These are phyloP conservation scores for Phytophthora sansomeana DNA, from an alignment of 352 stramenopile species.

Conservation along the genomic window DNA sequence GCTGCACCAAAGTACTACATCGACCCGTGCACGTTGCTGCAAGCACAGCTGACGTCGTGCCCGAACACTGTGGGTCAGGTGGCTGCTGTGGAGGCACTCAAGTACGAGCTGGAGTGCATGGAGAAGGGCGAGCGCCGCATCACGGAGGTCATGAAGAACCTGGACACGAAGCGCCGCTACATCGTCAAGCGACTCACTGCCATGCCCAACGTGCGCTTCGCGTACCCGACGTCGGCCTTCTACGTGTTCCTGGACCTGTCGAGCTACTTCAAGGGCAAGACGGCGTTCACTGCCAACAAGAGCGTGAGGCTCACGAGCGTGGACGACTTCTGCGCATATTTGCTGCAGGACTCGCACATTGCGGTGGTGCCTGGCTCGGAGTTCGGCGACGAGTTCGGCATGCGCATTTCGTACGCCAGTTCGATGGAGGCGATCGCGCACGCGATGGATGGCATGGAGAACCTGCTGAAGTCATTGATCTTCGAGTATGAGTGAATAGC, in stretches of 20 bases:
- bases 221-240: conserved; percentile 94
- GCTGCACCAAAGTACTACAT: too few species aligned
- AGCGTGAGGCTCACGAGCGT: conserved; percentile 57
- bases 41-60: too few species aligned
- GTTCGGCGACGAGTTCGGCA: conserved; percentile 92
- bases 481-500: too few species aligned
- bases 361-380: conserved; percentile 95
- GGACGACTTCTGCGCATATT: conserved; percentile 89
- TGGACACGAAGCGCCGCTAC: too few species aligned
- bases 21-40: too few species aligned
- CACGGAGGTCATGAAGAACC: too few species aligned
- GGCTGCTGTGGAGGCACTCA: conserved; percentile 91
- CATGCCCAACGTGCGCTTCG: conserved; percentile 88
- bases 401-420: conserved; percentile 97
- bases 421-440: conserved; percentile 85
- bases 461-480: conserved; percentile 61
- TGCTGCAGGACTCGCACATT: conserved; percentile 92
- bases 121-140: conserved; percentile 40
- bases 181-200: too few species aligned
- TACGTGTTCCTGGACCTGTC: conserved; percentile 96
- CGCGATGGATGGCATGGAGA: conserved; percentile 72
- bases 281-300: conserved; percentile 38
- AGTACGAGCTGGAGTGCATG: conserved; percentile 79
- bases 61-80: too few species aligned
- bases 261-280: conserved; percentile 75